Evolutionary conservation across 2,329 filamentous ascomycete species (phyloP), one percentile per base, ranked within the genome.

Genomic region (Penicillium sp.): DNA sequence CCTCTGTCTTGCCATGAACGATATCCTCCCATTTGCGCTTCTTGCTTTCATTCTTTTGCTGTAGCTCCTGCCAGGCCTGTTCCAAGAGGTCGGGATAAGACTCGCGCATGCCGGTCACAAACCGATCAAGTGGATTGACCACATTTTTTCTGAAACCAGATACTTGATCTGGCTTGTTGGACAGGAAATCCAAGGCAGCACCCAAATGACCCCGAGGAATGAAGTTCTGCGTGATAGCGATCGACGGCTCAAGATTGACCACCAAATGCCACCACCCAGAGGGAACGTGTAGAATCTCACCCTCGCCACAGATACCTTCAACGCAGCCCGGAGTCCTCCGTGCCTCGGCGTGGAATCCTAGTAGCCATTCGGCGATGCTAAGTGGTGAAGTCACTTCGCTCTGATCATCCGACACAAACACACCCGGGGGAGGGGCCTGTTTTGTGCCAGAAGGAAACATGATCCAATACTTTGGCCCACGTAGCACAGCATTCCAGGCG

Each of bases 241-340:
- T 89, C 41, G 89, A 88, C 11, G 84, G 81, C 63, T 92, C 88
- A 1, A 96, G 77, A 67, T 97, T 97, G 43, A 97, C 87, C 9
- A 97, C 94, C 31, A 97, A 78, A 78, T 97, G 93, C 87, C 94
- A 97, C 93, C 93, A 97, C 5, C 93, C 92, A 48, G 88, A 92
- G 0, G 94, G 93, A 5, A 97, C 93, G 69, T 97, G 90, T 46
- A 97, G 75, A 14, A 97, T 87, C 72, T 97, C 94, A 2, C 93
- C 93, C 40, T 86, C 84, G 13, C 78, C 75, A 69, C 93, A 97
- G 27, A 97, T 86, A 0, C 91, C 93, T 74, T 97, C 93, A 29
- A 88, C 74, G 66, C 92, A 97, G 10, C 88, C 90, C 0, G 87
- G 83, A 2, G 87, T 85, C 48, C 77, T 79, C 48, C 93, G 84